Percentiles rank a stretch among this genome's conserved stretches.
These are phyloP conservation scores for Entophlyctis helioformis DNA, from an alignment of 192 early-diverging fungal genomes.

Conservation along the genomic window DNA sequence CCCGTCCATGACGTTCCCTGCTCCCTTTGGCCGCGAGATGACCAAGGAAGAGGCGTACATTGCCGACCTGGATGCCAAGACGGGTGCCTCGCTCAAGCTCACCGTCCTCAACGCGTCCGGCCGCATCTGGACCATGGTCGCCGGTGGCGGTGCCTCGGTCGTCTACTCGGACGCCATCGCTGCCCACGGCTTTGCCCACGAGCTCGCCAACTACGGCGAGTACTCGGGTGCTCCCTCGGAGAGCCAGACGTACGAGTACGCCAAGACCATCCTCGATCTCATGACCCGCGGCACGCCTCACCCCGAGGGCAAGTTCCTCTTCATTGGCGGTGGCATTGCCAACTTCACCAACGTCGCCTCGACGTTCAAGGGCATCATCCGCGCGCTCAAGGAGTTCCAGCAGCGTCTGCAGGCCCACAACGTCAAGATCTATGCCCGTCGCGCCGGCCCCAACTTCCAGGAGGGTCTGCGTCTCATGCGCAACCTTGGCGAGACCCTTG, in stretches of 20 bases:
- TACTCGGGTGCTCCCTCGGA: conserved; percentile 99
- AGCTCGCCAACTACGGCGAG: conserved; percentile 99
- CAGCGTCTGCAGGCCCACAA: conserved; percentile 74
- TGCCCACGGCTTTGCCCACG: conserved; percentile 82
- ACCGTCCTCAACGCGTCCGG: conserved; percentile 93
- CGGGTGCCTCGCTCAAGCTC: conserved; percentile 95
- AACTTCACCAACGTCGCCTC: conserved; percentile 99
- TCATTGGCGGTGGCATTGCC: conserved; percentile 99
- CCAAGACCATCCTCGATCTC: conserved; percentile 94
- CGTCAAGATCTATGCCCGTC: conserved; percentile 91
- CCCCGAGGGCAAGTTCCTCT: conserved; percentile 89
- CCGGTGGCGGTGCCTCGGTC: conserved; percentile 96
- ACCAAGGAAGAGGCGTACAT: conserved; percentile 97
- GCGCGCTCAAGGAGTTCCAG: conserved; percentile 86
- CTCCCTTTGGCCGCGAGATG: conserved; percentile 93
- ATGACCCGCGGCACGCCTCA: conserved; percentile 84
- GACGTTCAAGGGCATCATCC: conserved; percentile 98
- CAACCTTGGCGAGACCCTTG: conserved; percentile 81
- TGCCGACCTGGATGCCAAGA: conserved; percentile 94
- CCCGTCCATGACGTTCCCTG: conserved; percentile 93
- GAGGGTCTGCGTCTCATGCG: conserved; percentile 95
- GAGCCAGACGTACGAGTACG: conserved; percentile 98
- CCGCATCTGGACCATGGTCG: conserved; percentile 99
- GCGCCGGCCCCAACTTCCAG: conserved; percentile 99
- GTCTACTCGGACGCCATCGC: conserved; percentile 98